Evolutionary conservation across 495 filamentous ascomycete species (phyloP).

Genomic region (Cenococcum geophilum): DNA sequence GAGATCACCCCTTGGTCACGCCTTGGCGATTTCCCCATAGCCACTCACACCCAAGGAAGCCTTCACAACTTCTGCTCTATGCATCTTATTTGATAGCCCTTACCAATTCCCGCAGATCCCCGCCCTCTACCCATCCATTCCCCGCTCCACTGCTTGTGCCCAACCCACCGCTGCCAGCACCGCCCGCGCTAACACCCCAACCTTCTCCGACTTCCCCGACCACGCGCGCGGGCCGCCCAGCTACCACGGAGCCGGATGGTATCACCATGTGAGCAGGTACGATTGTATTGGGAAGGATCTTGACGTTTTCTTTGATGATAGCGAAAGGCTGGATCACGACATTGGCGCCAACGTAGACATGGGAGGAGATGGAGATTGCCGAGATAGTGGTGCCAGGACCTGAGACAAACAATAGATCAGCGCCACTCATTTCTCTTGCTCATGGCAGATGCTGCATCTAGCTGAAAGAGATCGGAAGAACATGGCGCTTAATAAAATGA

Average conservation of each 20-base stretch:
- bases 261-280: slow-evolving; percentile 86
- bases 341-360: slow-evolving; percentile 73
- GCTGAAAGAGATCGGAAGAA: neutral
- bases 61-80: neutral
- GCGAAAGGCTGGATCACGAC: slow-evolving; percentile 74
- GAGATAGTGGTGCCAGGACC: slow-evolving; percentile 29
- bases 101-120: slow-evolving; percentile 40
- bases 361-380: slow-evolving; percentile 38
- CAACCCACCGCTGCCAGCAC: slow-evolving; percentile 40
- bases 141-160: slow-evolving; percentile 29
- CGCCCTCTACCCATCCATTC: slow-evolving; percentile 38
- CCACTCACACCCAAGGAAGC: no score
- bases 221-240: slow-evolving; percentile 71
- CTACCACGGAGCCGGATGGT: slow-evolving; percentile 80
- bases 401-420: no score
- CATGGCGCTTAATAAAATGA: no score
- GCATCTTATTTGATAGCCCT: slow-evolving; percentile 36
- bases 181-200: slow-evolving; percentile 50
- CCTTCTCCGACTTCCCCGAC: slow-evolving; percentile 84
- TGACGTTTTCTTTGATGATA: slow-evolving; percentile 85
- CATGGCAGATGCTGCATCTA: no score
- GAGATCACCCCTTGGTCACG: neutral
- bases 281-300: slow-evolving; percentile 74
- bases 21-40: neutral
- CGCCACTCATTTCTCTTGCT: no score